These are phyloP conservation scores for Alternaria panax DNA, from an alignment of 2,329 filamentous ascomycete genomes.

Conservation along the genomic window DNA sequence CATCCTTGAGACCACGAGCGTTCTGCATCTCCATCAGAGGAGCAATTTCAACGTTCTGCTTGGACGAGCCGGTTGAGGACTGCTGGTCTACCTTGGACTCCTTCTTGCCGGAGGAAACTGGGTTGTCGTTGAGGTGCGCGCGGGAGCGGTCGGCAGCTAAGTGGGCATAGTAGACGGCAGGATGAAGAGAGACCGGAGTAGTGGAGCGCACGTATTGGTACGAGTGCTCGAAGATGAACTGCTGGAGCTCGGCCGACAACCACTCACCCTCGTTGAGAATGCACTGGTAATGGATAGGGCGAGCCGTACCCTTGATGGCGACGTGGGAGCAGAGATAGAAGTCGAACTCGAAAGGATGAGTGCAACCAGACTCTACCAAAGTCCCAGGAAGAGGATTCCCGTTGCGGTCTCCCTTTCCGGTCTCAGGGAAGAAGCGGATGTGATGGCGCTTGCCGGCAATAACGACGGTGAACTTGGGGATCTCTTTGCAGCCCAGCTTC, in stretches of 20 bases:
- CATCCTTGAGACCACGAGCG: constrained; percentile 48
- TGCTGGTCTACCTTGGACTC: constrained; percentile 39
- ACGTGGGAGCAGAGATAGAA: constrained; percentile 77
- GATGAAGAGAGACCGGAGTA: constrained; percentile 86
- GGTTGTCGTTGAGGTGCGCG: constrained; percentile 68
- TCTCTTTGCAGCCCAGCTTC: constrained; percentile 46
- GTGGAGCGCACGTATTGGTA: constrained; percentile 94
- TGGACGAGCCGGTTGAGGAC: constrained; percentile 41
- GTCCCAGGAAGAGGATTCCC: constrained; percentile 86
- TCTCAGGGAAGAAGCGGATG: constrained; percentile 84
- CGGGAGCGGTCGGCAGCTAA: constrained; percentile 82
- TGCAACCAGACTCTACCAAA: constrained; percentile 87
- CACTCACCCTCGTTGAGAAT: constrained; percentile 81
- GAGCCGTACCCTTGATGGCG: constrained; percentile 92
- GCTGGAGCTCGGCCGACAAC: constrained; percentile 73
- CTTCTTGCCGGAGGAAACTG: constrained; percentile 50
- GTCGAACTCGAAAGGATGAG: constrained; percentile 88
- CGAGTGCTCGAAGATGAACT: constrained; percentile 92
- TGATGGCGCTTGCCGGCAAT: constrained; percentile 91
- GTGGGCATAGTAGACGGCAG: constrained; percentile 96
- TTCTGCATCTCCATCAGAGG: constrained; percentile 54
- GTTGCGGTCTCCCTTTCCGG: constrained; percentile 71
- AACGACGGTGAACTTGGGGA: constrained; percentile 80
- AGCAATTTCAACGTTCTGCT: constrained; percentile 43
- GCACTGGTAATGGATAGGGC: constrained; percentile 91